Evolutionary conservation across 768 basidiomycete genomes (phyloP).

Genomic region (Melanogaster broomeanus): DNA sequence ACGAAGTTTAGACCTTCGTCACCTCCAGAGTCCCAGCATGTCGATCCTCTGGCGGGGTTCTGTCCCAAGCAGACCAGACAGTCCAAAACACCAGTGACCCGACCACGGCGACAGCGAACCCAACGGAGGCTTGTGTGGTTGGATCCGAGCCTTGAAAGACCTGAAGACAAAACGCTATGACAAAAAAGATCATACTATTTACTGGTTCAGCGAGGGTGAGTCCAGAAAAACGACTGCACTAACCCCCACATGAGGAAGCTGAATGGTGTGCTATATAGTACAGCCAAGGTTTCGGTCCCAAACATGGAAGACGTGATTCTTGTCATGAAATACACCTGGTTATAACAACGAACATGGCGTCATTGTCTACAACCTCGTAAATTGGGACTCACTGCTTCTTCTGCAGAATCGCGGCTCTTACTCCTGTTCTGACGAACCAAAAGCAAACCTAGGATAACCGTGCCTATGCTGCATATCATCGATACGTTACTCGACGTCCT

Average conservation of each 20-base stretch:
- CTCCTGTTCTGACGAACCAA: constrained; percentile 39
- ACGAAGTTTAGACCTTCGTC: neutral
- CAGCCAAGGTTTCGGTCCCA: constrained; percentile 29
- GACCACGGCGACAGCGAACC: neutral
- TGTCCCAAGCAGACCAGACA: constrained; percentile 5
- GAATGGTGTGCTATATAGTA: constrained; percentile 34
- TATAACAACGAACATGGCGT: constrained; percentile 1
- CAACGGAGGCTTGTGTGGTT: neutral
- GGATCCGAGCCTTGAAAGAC: constrained; percentile 1
- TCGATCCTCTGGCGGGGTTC: neutral
- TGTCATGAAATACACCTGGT: constrained; percentile 30
- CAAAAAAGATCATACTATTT: constrained; percentile 10
- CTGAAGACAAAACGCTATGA: constrained; percentile 6
- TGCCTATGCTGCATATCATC: constrained; percentile 33
- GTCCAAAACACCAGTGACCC: neutral
- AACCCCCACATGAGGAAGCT: constrained; percentile 33
- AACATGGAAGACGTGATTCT: constrained; percentile 11
- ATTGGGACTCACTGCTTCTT: constrained; percentile 29
- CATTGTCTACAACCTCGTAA: too few species aligned
- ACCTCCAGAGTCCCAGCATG: neutral
- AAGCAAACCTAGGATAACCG: constrained; percentile 37
- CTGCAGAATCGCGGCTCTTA: constrained; percentile 19
- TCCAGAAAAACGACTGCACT: neutral
- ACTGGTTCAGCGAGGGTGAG: too few species aligned
- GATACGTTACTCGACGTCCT: constrained; percentile 42